Base-by-base conservation (phyloP, 169 alveolate species). In the Fabrea salina region DNA sequence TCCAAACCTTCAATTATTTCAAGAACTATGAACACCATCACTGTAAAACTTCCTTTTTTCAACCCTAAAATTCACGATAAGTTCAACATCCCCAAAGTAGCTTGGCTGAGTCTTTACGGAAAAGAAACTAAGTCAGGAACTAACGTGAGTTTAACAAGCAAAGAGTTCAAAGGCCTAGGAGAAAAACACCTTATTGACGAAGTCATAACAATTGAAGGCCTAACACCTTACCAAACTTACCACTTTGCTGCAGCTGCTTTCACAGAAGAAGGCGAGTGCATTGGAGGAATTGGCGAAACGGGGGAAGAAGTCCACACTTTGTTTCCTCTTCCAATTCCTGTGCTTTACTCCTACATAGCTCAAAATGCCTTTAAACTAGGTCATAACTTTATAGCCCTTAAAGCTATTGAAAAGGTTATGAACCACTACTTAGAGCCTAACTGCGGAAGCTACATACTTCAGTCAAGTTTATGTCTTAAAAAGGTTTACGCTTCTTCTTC, bases 271-370 rank as follows among this genome's bases (percentile, higher is more conserved):
- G 82, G 82, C 0, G 70, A 70, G 4, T 82, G 87, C 32, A 87
- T 86, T 3, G 82, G 82, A 74, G 92, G 92, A 22, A 86, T 86
- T 19, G 92, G 92, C 22, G 92, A 86, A 57, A 86, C 92, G 7
- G 44, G 84, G 5, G 80, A 64, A 5, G 85, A 82, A 7, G 67
- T 86, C 4, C 51, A 79, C 4, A 82, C 92, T 6, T 58, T 82
- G 0, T 82, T 79, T 54, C 86, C 92, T n/a, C 66, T 86, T 1
- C 66, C 72, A 30, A 27, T 86, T 25, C 82, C 78, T 43, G 43
- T 78, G 19, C 43, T 82, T 8, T 59, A n/a, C 16, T 83, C 85
- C 4, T 82, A 78, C 51, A 32, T 86, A 8, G 86, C 85, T 6
- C 74, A 77, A 53, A 86, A 58, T 40, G 83, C 92, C 0, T 86